Conservation (phyloP, 2,329 filamentous ascomycete species). For the Fusarium sp. region DNA sequence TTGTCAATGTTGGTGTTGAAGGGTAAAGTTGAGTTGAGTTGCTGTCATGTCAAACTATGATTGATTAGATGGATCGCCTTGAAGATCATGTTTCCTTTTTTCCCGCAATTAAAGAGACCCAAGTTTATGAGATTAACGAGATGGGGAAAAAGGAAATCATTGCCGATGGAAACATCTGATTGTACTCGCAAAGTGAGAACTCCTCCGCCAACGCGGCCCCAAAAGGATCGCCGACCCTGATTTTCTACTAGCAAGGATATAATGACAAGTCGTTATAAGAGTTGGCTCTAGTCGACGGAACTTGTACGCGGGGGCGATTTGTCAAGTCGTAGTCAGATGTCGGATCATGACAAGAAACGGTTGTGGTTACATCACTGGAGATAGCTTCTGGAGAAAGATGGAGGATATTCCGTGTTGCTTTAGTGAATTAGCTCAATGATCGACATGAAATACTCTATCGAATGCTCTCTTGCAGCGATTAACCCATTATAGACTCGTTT, state of each 20-base stretch:
- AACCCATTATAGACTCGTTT: background rate
- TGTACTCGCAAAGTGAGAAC: background rate
- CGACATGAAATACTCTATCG: background rate
- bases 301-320: background rate
- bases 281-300: background rate
- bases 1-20: background rate
- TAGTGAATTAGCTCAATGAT: background rate
- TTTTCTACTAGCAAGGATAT: background rate
- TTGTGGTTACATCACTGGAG: background rate
- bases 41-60: background rate
- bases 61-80: background rate
- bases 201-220: background rate
- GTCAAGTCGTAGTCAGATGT: background rate
- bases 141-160: background rate
- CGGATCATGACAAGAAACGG: background rate
- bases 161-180: background rate
- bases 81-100: background rate
- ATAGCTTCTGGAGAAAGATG: background rate
- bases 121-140: constrained; percentile 5
- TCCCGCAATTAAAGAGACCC: background rate
- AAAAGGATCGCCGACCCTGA: constrained; percentile 3
- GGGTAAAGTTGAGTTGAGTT: background rate
- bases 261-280: background rate
- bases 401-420: background rate
- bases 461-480: background rate